Percentiles rank a stretch among this genome's conserved stretches.
Conservation (phyloP, 768 basidiomycete genomes). For the Kwoniella dejecticola region DNA sequence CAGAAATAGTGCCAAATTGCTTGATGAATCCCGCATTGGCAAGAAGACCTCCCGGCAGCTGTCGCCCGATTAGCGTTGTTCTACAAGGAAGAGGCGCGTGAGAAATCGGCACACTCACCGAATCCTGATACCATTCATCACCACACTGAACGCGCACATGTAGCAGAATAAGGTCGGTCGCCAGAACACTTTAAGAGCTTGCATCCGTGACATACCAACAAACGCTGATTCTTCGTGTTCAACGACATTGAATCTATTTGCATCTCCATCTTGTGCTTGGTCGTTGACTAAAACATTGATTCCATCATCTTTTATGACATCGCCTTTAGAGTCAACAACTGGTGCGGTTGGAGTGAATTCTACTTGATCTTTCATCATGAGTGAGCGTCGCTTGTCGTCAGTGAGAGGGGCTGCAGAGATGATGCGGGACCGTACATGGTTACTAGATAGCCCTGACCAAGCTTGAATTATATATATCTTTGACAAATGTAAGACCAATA, state of each 20-base stretch:
- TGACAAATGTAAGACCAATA: background rate
- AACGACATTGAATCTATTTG: background rate
- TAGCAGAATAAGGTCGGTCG: slow-evolving; percentile 3
- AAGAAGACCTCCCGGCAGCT: slow-evolving; percentile 7
- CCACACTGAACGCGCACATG: slow-evolving; percentile 7
- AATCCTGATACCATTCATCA: slow-evolving; percentile 14
- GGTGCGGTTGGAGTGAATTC: no score
- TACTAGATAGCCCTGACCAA: no score
- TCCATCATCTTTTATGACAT: slow-evolving; percentile 2
- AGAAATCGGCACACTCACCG: no score
- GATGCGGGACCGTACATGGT: no score
- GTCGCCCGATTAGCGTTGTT: no score
- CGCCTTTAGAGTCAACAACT: slow-evolving; percentile 1
- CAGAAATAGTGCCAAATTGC: slow-evolving; percentile 16
- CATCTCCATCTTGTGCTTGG: background rate
- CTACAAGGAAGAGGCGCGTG: no score
- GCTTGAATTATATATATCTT: no score
- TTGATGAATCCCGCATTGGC: slow-evolving; percentile 22
- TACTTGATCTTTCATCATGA: no score
- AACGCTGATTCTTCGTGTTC: slow-evolving; percentile 11
- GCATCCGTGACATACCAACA: slow-evolving; percentile 10
- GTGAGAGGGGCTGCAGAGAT: no score
- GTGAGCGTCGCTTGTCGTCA: no score
- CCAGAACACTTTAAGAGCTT: slow-evolving; percentile 9
- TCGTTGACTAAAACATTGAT: slow-evolving; percentile 4